These are phyloP conservation scores for Colletotrichum echinochloae DNA, from an alignment of 2,329 filamentous ascomycete genomes.

Conservation along the genomic window DNA sequence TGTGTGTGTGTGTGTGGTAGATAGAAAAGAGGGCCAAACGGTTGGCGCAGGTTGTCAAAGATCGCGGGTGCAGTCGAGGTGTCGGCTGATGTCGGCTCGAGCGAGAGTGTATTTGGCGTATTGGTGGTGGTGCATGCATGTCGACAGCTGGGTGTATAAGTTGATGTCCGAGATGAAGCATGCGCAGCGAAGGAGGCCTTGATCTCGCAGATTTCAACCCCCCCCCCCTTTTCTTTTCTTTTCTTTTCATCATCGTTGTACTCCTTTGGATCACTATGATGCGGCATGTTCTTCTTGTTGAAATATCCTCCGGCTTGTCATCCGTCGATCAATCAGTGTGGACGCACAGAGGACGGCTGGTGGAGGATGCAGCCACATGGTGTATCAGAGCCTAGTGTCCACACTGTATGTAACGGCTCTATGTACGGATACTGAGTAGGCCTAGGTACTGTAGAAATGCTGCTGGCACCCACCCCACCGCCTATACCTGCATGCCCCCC, in stretches of 20 bases:
- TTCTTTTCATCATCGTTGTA: background rate
- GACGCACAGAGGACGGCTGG: too few relatives aligned
- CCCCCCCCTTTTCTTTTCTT: background rate
- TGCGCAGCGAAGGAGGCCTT: background rate
- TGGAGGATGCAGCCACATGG: background rate
- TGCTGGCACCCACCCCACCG: too few relatives aligned
- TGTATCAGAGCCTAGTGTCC: background rate
- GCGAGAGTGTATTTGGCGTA: background rate
- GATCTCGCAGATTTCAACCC: background rate
- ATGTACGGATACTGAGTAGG: too few relatives aligned
- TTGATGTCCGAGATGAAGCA: background rate
- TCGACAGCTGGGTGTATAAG: background rate
- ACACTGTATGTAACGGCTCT: conserved; percentile 26
- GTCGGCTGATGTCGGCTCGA: background rate
- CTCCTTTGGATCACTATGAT: background rate
- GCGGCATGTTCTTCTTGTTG: background rate
- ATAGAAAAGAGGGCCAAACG: background rate
- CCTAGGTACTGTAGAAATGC: too few relatives aligned
- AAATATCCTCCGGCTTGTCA: background rate
- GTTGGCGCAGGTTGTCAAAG: background rate
- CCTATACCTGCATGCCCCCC: conserved; percentile 14
- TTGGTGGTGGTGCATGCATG: conserved; percentile 10
- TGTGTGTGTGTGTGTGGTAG: too few relatives aligned
- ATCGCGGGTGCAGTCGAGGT: background rate
- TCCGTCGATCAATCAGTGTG: background rate